Conservation (phyloP, 2,329 filamentous ascomycete species). For the Alternaria sp. region DNA sequence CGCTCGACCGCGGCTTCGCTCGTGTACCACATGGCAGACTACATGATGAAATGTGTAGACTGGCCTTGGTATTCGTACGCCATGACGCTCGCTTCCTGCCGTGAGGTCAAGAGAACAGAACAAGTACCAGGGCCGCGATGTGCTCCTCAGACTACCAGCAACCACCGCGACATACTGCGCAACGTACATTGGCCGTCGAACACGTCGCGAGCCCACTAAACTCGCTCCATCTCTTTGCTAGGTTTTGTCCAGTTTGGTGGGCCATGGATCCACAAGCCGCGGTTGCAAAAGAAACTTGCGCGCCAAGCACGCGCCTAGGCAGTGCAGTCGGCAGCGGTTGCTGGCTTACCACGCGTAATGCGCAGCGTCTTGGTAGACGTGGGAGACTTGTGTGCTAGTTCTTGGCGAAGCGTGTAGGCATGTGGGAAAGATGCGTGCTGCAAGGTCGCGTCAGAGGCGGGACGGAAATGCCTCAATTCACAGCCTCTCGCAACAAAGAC, state of each 20-base stretch:
- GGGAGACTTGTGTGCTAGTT: background rate
- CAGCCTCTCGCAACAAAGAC: constrained; percentile 21
- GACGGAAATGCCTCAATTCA: constrained; percentile 11
- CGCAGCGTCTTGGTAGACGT: background rate
- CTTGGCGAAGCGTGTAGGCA: constrained; percentile 3
- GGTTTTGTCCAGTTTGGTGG: constrained; percentile 6
- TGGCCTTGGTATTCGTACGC: constrained; percentile 5
- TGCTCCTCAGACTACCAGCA: background rate
- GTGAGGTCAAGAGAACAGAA: background rate
- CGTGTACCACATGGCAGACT: no score
- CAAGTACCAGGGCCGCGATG: background rate
- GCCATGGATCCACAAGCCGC: background rate
- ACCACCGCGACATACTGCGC: background rate
- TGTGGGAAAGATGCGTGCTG: constrained; percentile 21
- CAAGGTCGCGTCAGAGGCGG: constrained; percentile 32
- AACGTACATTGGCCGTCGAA: background rate
- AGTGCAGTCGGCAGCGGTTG: background rate
- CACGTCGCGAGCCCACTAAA: background rate
- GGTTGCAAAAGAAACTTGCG: constrained; percentile 3
- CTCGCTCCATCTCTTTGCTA: background rate
- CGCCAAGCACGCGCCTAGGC: background rate
- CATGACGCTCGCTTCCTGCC: constrained; percentile 10
- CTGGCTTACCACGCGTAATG: constrained; percentile 4
- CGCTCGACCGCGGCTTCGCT: background rate
- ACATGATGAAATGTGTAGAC: background rate